A percentile compares a stretch with the other conserved stretches of the same genome.
phyloP scores from a whole-genome alignment of 169 alveolate genomes.

The Fabrea salina region DNA sequence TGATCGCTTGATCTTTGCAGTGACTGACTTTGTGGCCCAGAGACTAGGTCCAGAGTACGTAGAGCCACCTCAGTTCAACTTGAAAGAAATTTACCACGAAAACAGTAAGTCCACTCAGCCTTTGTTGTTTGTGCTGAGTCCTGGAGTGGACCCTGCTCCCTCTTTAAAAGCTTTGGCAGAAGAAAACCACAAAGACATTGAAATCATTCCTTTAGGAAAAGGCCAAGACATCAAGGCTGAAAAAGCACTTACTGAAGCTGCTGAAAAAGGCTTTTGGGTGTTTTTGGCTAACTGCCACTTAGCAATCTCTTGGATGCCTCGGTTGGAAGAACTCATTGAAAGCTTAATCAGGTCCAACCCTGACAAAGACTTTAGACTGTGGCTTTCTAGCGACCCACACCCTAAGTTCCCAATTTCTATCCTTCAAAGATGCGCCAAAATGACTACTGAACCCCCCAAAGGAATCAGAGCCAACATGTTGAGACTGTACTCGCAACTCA shows the following conservation, averaged over 20 bases:
- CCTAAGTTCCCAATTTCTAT: conserved; percentile 93
- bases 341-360: conserved; percentile 65
- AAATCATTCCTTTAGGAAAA: conserved; percentile 90
- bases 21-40: conserved; percentile 79
- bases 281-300: conserved; percentile 91
- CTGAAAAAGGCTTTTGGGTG: conserved; percentile 93
- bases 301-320: conserved; percentile 88
- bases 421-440: conserved; percentile 91
- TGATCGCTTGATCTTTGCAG: conserved; percentile 89
- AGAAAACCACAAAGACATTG: conserved; percentile 56
- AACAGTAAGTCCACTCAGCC: conserved; percentile 77
- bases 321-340: conserved; percentile 86
- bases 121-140: conserved; percentile 87
- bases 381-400: conserved; percentile 92
- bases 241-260: conserved; percentile 86
- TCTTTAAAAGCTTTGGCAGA: conserved; percentile 81
- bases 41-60: conserved; percentile 86
- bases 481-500: conserved; percentile 85
- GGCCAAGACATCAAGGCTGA: conserved; percentile 91
- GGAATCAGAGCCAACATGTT: conserved; percentile 90
- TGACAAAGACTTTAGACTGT: conserved; percentile 91
- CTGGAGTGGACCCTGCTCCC: conserved; percentile 94
- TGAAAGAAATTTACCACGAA: conserved; percentile 86
- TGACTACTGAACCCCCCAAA: conserved; percentile 93
- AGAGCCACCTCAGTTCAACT: conserved; percentile 85